Conservation (phyloP, 306 rosid species). For the Malus orientalis region DNA sequence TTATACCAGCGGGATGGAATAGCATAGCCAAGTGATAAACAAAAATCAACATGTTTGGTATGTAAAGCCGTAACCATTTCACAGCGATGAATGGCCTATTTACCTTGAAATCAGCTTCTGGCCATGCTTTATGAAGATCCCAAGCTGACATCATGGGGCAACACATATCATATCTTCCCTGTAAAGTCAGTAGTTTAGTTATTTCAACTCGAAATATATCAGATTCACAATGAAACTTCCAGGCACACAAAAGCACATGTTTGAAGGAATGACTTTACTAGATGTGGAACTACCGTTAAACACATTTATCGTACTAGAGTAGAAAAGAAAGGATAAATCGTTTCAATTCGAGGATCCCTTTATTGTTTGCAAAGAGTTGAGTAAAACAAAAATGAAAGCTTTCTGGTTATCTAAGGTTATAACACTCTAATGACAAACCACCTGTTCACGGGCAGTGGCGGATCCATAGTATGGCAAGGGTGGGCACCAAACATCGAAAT, state of each 20-base stretch:
- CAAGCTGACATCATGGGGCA: conserved; percentile 98
- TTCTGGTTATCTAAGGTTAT: too few relatives aligned
- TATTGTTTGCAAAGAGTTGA: too few relatives aligned
- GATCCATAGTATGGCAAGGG: too few relatives aligned
- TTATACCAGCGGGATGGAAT: neutral
- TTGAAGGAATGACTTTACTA: neutral
- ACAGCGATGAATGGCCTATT: conserved; percentile 1
- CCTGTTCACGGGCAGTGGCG: too few relatives aligned
- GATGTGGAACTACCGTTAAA: neutral
- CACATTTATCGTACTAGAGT: neutral
- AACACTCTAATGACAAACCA: too few relatives aligned
- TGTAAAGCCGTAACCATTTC: neutral
- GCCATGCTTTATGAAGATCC: conserved; percentile 99
- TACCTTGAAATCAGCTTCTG: conserved; percentile 87
- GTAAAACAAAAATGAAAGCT: too few relatives aligned
- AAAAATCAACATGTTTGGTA: neutral
- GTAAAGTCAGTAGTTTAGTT: conserved; percentile 7
- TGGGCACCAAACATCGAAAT: too few relatives aligned
- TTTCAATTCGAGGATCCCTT: too few relatives aligned
- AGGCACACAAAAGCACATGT: neutral
- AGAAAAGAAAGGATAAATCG: too few relatives aligned
- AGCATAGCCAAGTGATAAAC: neutral
- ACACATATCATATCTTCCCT: conserved; percentile 94
- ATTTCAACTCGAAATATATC: neutral
- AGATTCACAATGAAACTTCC: neutral